Percentiles rank a stretch among this genome's conserved stretches.
Evolutionary conservation across 108 stramenopile species (phyloP).

Genomic region (Skeletonema costatum): DNA sequence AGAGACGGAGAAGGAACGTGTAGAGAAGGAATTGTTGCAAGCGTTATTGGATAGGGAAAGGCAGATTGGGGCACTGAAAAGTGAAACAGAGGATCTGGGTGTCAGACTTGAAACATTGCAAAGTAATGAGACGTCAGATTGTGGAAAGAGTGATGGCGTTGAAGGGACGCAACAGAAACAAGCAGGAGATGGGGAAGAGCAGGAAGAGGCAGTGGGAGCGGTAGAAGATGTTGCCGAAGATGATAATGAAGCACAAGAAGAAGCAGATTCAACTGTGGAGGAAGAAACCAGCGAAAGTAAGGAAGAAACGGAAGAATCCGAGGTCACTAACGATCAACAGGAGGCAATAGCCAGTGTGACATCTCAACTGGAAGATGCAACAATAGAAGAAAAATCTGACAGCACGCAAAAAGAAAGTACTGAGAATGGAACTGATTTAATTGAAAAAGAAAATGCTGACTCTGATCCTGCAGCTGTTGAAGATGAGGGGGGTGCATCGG

Average conservation of each 20-base stretch:
- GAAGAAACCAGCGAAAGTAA: background rate
- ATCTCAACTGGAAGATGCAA: constrained; percentile 1
- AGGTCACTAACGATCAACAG: background rate
- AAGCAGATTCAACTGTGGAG: background rate
- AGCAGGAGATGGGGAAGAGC: background rate
- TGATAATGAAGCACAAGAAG: background rate
- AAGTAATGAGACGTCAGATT: constrained; percentile 11
- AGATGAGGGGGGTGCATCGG: background rate
- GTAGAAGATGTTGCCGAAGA: background rate
- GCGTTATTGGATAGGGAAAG: constrained; percentile 61
- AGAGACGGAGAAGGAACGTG: constrained; percentile 50
- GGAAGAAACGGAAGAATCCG: background rate
- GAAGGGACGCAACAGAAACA: background rate
- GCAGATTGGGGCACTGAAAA: constrained; percentile 35
- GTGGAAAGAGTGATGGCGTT: background rate
- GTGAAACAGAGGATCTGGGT: constrained; percentile 49
- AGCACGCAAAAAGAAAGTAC: background rate
- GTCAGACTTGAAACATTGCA: constrained; percentile 38
- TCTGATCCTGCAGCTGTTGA: background rate
- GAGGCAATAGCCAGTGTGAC: background rate
- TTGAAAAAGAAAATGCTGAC: background rate
- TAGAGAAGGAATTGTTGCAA: constrained; percentile 68
- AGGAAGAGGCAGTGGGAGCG: background rate
- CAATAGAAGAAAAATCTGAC: background rate
- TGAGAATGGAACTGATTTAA: background rate